Base-by-base conservation (phyloP, 805 yeast genomes). In the Kodamaea neixiangensis region DNA sequence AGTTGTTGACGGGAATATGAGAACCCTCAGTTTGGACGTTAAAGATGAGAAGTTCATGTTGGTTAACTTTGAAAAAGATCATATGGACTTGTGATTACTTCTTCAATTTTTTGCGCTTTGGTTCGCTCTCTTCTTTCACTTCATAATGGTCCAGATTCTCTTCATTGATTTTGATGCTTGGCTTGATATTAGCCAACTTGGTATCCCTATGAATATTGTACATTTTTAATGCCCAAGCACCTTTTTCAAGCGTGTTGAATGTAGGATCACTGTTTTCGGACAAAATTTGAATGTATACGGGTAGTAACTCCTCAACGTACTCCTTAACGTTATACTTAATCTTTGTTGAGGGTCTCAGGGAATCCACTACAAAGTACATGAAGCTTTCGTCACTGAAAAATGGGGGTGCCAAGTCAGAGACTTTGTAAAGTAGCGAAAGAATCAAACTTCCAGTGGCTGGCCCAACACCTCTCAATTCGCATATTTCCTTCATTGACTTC, bases 361-460 rank as follows among this genome's bases (percentile, higher is more conserved):
- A 44, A 10, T 65, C 68, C 3, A 67, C 61, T 29, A 72, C 67
- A 43, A 56, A 68, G 56, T 68, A 69, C 48, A 65, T 54, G 52
- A 69, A 77, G n/a, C 75, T 65, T 58, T 77, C 81, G 52, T 78
- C 82, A 41, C 80, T 75, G 60, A 76, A 76, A 54, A 76, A 78
- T 0, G 81, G 81, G 0, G 78, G 77, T 1, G 72, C 63, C 20
- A 65, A 54, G 1, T 29, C 18, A 2, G 38, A 46, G 21, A 65
- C 53, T 21, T 60, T 52, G 37, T 35, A n/a, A 29, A 63, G 44
- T 15, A 77, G 54, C 1, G 80, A 76, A 38, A 74, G 54, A 0
- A 78, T 58, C 48, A 78, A 63, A 40, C 79, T 73, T 2, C 75
- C 78, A 5, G 80, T 77, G 5, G 82, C 82, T 1, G 81, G 80